Evolutionary conservation across 768 basidiomycete species (phyloP), one percentile per base, ranked within the genome.

Genomic region (Baorangia bicolor): DNA sequence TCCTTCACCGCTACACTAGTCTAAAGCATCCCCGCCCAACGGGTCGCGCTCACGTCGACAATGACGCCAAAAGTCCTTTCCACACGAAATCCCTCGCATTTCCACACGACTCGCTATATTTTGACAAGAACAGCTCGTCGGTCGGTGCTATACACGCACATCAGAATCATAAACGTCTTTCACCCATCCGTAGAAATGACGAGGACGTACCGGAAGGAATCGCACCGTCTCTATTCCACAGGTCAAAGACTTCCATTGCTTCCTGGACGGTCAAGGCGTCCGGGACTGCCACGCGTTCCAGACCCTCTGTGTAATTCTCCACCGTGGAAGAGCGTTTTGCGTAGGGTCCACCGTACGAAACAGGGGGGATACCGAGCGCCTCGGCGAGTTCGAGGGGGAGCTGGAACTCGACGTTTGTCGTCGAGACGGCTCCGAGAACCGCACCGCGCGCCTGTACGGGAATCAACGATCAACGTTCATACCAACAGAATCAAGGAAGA

Each of bases 11-110:
- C 35, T 40, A 31, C 23, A 21, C 31, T 35, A 38, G 30, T 47
- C 47, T 59, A 38, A 37, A 25, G 8, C 4, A 20, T 20, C 21
- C 21, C 27, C 16, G 13, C 14, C 21, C 31, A 18, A 38, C 30
- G 35, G 16, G 30, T 20, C 12, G 27, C 1, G 49, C 35, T 69
- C 59, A 71, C 20, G 37, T 53, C 53, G 66, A 60, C 48, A 71
- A 41, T 42, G 71, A 65, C 50, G 63, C 52, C 64, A 84, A 65
- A 47, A 89, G 62, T 2, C 86, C 87, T 47, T 81, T 82, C 80
- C 82, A 83, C 38, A 90, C 87, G 62, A 95, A 92, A 54, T 88
- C 85, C 56, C 87, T 77, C 13, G 92, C 78, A 69, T 94, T 94
- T 40, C 92, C 93, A 51, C 79, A 80, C 8, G 87, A 81, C 64